Base-by-base conservation (phyloP, 768 basidiomycete genomes). In the Tulasnella sp. region DNA sequence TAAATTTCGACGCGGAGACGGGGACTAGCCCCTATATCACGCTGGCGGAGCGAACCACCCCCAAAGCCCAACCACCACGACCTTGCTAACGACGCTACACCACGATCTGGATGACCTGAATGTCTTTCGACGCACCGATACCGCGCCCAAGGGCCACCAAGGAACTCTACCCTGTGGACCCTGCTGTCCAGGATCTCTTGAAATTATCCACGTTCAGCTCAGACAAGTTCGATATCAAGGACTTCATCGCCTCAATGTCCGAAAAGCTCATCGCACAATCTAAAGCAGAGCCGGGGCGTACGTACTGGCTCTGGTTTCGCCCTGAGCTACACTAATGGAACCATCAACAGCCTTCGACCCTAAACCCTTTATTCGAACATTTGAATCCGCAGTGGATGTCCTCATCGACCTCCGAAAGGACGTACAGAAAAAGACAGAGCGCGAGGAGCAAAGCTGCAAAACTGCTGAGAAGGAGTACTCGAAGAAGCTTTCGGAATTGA, bases 381-480 rank as follows among this genome's bases (percentile, higher is more conserved):
- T 99, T 78, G 97, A 99, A 79, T 89, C 89, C 22, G 93, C 94
- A 0, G 91, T 99, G 14, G 96, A 97, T 84, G 89, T 88, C 73
- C 88, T 99, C 40, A 91, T 99, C 78, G 87, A 90, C 0, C 87
- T 97, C 19, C 88, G 97, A 64, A 93, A 92, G 80, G 92, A 97
- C 83, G 93, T 98, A 8, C 95, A 98, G 78, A 85, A 89, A 31
- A 91, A 91, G 83, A 96, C 94, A 0, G 92, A 95, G 82, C 91
- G 92, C 81, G 91, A 97, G 86, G 97, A 99, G 85, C 93, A 93
- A 85, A 91, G 90, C 79, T 96, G 98, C 17, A 86, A 91, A 67
- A 87, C 91, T 0, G 90, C 95, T 2, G 97, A 99, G 83, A 84
- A 95, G 78, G 96, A 97, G 79, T 99, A 99, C 83, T 93, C 94